Conservation (phyloP, 2,329 filamentous ascomycete species). For the Phaeophleospora eucalypticola region DNA sequence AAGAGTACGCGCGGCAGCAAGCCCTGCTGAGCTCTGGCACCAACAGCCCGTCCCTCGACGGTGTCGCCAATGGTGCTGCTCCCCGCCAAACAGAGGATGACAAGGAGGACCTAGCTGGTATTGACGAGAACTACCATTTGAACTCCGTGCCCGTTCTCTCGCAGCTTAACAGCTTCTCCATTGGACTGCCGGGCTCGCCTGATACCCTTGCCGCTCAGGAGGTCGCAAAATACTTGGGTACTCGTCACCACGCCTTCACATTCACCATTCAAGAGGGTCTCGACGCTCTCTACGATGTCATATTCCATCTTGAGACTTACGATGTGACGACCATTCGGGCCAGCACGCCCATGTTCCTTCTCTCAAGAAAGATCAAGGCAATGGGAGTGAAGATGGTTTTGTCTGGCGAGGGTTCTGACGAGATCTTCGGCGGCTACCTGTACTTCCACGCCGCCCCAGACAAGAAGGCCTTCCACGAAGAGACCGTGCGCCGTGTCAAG, state of each 20-base stretch:
- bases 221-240: conserved; percentile 94
- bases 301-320: conserved; percentile 95
- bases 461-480: conserved; percentile 89
- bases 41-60: conserved; percentile 27
- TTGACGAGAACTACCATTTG: conserved; percentile 86
- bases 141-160: conserved; percentile 87
- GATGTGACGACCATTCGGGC: conserved; percentile 98
- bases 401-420: conserved; percentile 92
- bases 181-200: conserved; percentile 86
- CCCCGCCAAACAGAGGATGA: conserved; percentile 43
- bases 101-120: conserved; percentile 77
- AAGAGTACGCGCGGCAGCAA: conserved; percentile 34
- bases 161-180: conserved; percentile 97
- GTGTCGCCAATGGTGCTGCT: conserved; percentile 44
- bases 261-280: conserved; percentile 97
- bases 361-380: conserved; percentile 98
- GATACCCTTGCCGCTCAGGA: conserved; percentile 89
- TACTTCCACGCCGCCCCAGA: conserved; percentile 96
- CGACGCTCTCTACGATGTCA: conserved; percentile 94
- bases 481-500: conserved; percentile 91
- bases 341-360: conserved; percentile 96
- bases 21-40: conserved; percentile 37
- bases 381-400: conserved; percentile 99
- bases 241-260: conserved; percentile 96
- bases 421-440: conserved; percentile 97